Percentiles rank a stretch among this genome's conserved stretches.
phyloP scores from a whole-genome alignment of 208 protist genomes.

The Trypanosoma brucei region DNA sequence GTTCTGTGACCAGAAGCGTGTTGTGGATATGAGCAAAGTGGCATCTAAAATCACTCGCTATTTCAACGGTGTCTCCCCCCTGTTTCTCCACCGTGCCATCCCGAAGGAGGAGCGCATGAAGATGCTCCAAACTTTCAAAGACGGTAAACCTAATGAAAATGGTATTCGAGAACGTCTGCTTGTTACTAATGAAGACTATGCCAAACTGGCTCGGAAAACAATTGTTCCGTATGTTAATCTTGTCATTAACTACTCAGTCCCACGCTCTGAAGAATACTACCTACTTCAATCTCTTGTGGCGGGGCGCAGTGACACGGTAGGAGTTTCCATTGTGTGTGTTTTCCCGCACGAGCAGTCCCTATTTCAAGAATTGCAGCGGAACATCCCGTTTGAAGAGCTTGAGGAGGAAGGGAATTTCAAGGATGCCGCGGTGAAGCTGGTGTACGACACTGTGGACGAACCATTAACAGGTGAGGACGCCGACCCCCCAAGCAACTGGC shows the following conservation, averaged over 20 bases:
- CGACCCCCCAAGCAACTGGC: constrained; percentile 77
- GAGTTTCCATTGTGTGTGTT: constrained; percentile 80
- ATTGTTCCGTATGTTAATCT: constrained; percentile 89
- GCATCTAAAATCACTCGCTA: constrained; percentile 40
- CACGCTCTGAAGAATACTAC: constrained; percentile 82
- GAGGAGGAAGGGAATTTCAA: constrained; percentile 64
- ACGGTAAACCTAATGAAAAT: constrained; percentile 68
- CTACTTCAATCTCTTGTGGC: constrained; percentile 76
- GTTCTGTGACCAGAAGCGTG: constrained; percentile 84
- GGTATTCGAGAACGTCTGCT: constrained; percentile 85
- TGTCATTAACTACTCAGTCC: constrained; percentile 83
- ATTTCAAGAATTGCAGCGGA: constrained; percentile 53
- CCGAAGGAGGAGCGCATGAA: constrained; percentile 72
- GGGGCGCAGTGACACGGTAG: constrained; percentile 75
- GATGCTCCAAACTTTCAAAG: constrained; percentile 83
- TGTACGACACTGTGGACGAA: constrained; percentile 68
- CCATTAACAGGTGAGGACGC: constrained; percentile 72
- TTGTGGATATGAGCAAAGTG: constrained; percentile 69
- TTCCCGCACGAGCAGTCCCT: constrained; percentile 36
- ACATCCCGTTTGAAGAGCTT: constrained; percentile 61
- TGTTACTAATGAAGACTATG: constrained; percentile 89
- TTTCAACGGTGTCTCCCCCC: constrained; percentile 76
- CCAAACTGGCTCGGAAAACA: constrained; percentile 83
- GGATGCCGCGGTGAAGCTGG: constrained; percentile 57
- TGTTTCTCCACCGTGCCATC: constrained; percentile 74